Evolutionary conservation across 129 eudicot species (phyloP).

Genomic region (Glebionis coronaria): DNA sequence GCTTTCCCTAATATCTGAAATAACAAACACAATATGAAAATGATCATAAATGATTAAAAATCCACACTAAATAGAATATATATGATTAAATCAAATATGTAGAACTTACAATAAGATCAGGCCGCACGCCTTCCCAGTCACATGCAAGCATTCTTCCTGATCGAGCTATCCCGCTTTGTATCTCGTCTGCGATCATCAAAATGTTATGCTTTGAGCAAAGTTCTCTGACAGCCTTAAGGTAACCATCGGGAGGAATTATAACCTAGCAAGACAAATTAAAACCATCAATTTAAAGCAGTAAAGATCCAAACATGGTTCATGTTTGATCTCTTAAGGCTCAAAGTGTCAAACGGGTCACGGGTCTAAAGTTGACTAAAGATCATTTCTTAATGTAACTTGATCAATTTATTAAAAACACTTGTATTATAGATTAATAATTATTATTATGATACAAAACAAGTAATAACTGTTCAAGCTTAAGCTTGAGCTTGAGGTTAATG

Average conservation of each 20-base stretch:
- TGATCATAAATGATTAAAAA: not conserved
- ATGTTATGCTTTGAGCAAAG: conserved; percentile 83
- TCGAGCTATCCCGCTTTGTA: conserved; percentile 94
- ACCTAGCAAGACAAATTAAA: conserved; percentile 50
- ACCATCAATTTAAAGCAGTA: not conserved
- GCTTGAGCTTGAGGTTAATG: no score
- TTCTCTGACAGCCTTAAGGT: conserved; percentile 80
- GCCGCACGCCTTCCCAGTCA: conserved; percentile 96
- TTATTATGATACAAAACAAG: no score
- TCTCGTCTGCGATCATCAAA: conserved; percentile 97
- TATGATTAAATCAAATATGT: not conserved
- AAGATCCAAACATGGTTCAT: not conserved
- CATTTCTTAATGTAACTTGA: not conserved
- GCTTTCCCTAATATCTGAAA: conserved; percentile 93
- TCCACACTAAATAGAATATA: not conserved
- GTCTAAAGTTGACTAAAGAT: not conserved
- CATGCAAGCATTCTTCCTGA: conserved; percentile 96
- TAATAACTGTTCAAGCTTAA: no score
- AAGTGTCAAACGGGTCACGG: not conserved
- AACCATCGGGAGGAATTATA: conserved; percentile 89
- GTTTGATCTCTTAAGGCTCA: not conserved
- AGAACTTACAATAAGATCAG: conserved; percentile 83
- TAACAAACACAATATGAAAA: conserved; percentile 9
- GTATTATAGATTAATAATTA: no score
- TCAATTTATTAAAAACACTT: not conserved